Percentiles rank a stretch among this genome's conserved stretches.
Conservation (phyloP, 2,329 filamentous ascomycete genomes). For the Colletotrichum cuscutae region DNA sequence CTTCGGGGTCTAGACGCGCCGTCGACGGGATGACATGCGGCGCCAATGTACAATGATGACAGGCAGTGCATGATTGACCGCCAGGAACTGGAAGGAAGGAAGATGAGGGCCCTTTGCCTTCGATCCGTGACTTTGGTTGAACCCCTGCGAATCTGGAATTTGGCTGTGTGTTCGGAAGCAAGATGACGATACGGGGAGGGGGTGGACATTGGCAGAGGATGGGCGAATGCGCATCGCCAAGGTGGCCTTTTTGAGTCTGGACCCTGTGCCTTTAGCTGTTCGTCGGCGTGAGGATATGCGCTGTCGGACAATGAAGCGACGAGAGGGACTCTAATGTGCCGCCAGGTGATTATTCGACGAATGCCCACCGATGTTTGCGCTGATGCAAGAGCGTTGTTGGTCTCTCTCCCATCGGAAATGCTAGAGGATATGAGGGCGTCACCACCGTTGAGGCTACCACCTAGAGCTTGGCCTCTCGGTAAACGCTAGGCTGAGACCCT, state of each 20-base stretch:
- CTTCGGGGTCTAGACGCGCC: conserved; percentile 26
- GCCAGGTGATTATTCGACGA: neutral
- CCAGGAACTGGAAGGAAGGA: neutral
- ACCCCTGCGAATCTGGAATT: conserved; percentile 5
- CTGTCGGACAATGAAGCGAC: neutral
- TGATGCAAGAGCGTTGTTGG: neutral
- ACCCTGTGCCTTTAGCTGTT: neutral
- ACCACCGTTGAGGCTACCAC: neutral
- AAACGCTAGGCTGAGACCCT: neutral
- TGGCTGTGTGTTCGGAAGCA: neutral
- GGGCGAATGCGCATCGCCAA: neutral
- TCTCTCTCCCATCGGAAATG: neutral
- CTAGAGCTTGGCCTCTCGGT: neutral
- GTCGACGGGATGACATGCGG: conserved; percentile 22
- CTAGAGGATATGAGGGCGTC: neutral
- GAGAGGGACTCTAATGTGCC: neutral
- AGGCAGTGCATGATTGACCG: conserved; percentile 14
- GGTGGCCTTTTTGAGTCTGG: neutral
- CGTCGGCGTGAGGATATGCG: neutral
- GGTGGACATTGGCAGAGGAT: neutral
- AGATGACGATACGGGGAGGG: conserved; percentile 12
- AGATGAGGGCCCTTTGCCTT: neutral
- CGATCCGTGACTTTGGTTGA: conserved; percentile 19
- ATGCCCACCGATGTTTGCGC: neutral
- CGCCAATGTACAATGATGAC: conserved; percentile 31